A percentile compares a stretch with the other conserved stretches of the same genome.
These are phyloP conservation scores for Immersiella caudata DNA, from an alignment of 495 filamentous ascomycete species.

Conservation along the genomic window DNA sequence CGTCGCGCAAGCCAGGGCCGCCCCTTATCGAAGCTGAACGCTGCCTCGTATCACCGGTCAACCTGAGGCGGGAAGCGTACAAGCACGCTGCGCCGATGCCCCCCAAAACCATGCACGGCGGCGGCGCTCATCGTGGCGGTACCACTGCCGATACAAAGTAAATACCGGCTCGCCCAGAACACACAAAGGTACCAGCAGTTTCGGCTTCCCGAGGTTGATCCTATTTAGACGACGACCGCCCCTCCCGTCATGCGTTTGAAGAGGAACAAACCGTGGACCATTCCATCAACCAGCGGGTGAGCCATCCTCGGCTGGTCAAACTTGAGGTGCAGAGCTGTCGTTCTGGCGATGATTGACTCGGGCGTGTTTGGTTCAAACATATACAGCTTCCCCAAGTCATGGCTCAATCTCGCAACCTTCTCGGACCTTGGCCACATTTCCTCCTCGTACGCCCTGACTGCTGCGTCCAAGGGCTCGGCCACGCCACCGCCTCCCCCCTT, in stretches of 20 bases:
- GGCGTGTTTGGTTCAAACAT: conserved; percentile 33
- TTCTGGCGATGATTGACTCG: conserved; percentile 21
- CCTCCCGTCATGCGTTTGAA: neutral
- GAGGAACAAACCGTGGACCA: neutral
- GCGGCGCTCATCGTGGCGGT: no score
- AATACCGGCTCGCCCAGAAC: no score
- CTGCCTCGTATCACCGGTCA: no score
- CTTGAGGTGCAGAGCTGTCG: conserved; percentile 23
- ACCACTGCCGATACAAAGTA: no score
- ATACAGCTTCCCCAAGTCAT: conserved; percentile 34
- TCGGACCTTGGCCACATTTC: conserved; percentile 41
- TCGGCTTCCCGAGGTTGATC: no score
- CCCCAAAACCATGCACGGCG: no score
- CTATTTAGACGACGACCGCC: neutral
- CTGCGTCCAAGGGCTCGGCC: conserved; percentile 30
- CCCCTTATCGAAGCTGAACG: no score
- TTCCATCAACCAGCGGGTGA: conserved; percentile 24
- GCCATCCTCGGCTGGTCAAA: conserved; percentile 19
- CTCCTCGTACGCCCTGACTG: conserved; percentile 36
- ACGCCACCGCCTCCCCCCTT: neutral
- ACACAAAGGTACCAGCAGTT: no score
- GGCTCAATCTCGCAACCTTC: conserved; percentile 36
- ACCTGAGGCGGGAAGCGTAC: no score
- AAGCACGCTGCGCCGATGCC: no score
- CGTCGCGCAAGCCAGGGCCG: no score